Evolutionary conservation across 306 rosid species (phyloP).

Genomic region (Quercus engelmannii): DNA sequence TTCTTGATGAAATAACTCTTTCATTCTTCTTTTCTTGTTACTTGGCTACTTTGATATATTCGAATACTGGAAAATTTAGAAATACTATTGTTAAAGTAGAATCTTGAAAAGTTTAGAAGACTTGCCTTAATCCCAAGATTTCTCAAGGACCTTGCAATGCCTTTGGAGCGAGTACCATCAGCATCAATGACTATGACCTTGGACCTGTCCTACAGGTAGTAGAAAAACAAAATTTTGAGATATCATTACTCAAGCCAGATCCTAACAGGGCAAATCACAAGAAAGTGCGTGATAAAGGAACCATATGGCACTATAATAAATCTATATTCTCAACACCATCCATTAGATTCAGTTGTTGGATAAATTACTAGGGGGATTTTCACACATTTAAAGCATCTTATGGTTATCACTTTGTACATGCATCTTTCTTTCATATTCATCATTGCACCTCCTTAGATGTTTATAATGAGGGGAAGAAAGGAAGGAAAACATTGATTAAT

Average conservation of each 20-base stretch:
- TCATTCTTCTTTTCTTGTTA: background rate
- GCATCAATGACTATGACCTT: constrained; percentile 86
- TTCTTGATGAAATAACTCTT: background rate
- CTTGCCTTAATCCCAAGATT: constrained; percentile 85
- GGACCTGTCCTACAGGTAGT: constrained; percentile 88
- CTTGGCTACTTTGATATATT: background rate
- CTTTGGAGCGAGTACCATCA: constrained; percentile 77
- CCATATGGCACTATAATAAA: background rate
- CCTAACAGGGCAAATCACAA: constrained; percentile 10
- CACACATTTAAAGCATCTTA: background rate
- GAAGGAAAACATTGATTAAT: background rate
- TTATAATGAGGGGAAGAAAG: background rate
- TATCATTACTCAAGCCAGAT: constrained; percentile 40
- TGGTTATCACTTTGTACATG: background rate
- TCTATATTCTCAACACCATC: background rate
- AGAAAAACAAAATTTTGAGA: constrained; percentile 43
- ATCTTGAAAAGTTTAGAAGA: constrained; percentile 27
- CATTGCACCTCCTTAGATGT: background rate
- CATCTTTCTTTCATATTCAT: constrained; percentile 6
- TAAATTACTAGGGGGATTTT: background rate
- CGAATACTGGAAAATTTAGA: constrained; percentile 20
- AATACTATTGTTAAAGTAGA: constrained; percentile 21
- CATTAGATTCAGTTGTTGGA: background rate
- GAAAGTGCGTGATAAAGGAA: constrained; percentile 14
- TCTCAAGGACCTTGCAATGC: constrained; percentile 86